Conservation (phyloP, 164 flowering plant species). For the Vitis rotundifolia region DNA sequence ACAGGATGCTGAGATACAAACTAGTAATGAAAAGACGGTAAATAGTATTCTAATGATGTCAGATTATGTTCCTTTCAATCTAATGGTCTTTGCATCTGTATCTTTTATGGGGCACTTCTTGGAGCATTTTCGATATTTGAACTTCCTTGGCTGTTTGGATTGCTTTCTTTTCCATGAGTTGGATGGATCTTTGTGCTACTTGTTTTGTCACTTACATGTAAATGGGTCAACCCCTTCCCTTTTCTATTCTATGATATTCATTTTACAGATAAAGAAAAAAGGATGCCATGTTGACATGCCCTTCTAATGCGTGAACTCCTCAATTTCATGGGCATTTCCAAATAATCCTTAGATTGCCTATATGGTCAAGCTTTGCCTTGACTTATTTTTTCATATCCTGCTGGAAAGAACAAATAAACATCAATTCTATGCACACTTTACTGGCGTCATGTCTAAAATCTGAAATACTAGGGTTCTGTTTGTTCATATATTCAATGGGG, state of each 20-base stretch:
- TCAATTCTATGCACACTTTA: neutral
- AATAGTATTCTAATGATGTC: neutral
- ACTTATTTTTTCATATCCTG: neutral
- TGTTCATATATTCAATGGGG: too few relatives aligned
- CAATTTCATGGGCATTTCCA: too few relatives aligned
- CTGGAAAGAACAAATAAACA: neutral
- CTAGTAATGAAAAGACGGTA: constrained; percentile 43
- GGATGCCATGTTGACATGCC: too few relatives aligned
- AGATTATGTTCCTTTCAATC: neutral
- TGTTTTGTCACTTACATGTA: neutral
- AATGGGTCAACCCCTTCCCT: neutral
- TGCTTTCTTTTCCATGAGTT: neutral
- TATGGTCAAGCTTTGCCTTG: neutral
- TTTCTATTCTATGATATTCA: too few relatives aligned
- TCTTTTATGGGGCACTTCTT: too few relatives aligned
- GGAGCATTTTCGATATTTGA: too few relatives aligned
- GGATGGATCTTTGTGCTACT: neutral
- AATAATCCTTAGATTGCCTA: neutral
- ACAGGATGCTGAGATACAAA: constrained; percentile 45
- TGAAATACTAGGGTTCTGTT: neutral
- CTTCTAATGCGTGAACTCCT: too few relatives aligned
- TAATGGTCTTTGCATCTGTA: neutral
- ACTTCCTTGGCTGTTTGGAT: too few relatives aligned
- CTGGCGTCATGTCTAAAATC: neutral
- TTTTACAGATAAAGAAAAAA: too few relatives aligned